A percentile compares a stretch with the other conserved stretches of the same genome.
Evolutionary conservation across 805 yeast genomes (phyloP).

Genomic region (Saccharomyces jurei): DNA sequence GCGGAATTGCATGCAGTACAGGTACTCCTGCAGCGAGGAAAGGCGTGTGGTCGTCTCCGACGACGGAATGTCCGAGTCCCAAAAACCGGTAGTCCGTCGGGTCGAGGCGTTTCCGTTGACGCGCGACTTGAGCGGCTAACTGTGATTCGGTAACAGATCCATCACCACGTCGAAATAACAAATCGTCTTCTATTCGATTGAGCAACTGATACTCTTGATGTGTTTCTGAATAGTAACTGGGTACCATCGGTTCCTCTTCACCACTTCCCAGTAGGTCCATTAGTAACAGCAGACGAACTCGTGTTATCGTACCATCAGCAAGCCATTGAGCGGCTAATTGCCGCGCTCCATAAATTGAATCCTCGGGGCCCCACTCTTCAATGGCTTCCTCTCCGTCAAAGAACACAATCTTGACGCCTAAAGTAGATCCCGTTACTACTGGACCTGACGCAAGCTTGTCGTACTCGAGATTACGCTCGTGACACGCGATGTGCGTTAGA

Average conservation of each 20-base stretch:
- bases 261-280: constrained; percentile 43
- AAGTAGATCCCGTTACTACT: constrained; percentile 2
- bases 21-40: constrained; percentile 40
- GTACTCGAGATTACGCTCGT: neutral
- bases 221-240: constrained; percentile 39
- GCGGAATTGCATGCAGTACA: constrained; percentile 46
- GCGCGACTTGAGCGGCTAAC: neutral
- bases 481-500: neutral
- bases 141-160: neutral
- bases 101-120: constrained; percentile 5
- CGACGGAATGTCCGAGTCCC: constrained; percentile 6
- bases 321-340: constrained; percentile 39
- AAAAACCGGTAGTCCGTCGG: constrained; percentile 9
- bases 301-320: constrained; percentile 16
- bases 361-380: constrained; percentile 42
- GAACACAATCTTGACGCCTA: constrained; percentile 42
- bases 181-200: constrained; percentile 30
- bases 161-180: neutral
- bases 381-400: constrained; percentile 60
- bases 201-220: constrained; percentile 33
- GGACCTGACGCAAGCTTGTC: neutral
- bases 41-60: constrained; percentile 50
- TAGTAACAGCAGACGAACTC: constrained; percentile 40
- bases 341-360: constrained; percentile 50
- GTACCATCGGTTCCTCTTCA: constrained; percentile 17